A percentile compares a stretch with the other conserved stretches of the same genome.
Evolutionary conservation across 1,284 basidiomycete genomes (phyloP).

Genomic region (Fomitiporia mediterranea): DNA sequence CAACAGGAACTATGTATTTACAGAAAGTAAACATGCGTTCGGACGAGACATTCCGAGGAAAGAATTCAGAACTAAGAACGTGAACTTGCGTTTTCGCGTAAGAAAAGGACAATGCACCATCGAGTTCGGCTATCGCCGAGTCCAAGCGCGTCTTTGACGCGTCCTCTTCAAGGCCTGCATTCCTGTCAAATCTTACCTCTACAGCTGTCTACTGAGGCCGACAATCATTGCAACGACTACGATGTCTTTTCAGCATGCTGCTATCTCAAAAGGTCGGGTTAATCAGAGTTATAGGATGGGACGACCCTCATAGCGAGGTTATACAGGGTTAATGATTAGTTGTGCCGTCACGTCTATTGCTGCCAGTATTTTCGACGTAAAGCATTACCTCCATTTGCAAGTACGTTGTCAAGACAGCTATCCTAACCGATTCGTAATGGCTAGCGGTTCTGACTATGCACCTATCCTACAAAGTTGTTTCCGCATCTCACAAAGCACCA

Average conservation of each 20-base stretch:
- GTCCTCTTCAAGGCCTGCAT: not conserved
- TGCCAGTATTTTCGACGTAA: constrained; percentile 76
- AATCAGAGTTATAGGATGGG: not conserved
- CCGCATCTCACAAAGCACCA: constrained; percentile 69
- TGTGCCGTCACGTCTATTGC: constrained; percentile 66
- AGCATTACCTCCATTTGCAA: constrained; percentile 84
- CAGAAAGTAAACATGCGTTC: not conserved
- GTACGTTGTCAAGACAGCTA: constrained; percentile 34
- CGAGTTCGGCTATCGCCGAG: not conserved
- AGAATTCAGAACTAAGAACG: too few species aligned
- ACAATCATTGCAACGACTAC: constrained; percentile 1
- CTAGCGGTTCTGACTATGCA: not conserved
- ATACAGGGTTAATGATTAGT: constrained; percentile 71
- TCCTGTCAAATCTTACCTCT: not conserved
- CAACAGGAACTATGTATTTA: too few species aligned
- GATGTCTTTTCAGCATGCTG: constrained; percentile 78
- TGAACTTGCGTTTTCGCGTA: not conserved
- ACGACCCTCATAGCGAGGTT: not conserved
- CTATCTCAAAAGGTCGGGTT: constrained; percentile 67
- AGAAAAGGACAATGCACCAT: not conserved
- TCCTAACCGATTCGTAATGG: constrained; percentile 22
- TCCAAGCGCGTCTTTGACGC: not conserved
- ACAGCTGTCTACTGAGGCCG: not conserved
- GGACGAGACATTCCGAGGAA: too few species aligned
- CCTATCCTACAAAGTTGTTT: constrained; percentile 41